Percentiles rank a stretch among this genome's conserved stretches.
phyloP scores from a whole-genome alignment of 208 protist genomes.

The Endotrypanum monterogeii region DNA sequence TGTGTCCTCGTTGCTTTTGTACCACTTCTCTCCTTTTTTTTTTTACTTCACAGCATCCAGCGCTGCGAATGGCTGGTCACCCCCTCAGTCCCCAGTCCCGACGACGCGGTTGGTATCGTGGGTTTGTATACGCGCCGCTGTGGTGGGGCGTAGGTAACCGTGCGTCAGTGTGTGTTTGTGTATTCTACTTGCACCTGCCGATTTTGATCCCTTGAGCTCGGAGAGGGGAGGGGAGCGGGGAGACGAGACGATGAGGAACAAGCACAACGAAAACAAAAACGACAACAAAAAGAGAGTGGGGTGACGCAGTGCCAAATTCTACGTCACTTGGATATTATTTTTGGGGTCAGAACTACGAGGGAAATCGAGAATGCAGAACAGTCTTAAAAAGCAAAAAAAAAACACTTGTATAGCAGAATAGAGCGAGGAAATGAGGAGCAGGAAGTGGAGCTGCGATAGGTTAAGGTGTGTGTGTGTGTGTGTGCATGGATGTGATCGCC shows the following conservation, averaged over 20 bases:
- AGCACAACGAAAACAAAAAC: no score
- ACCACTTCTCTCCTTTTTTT: background rate
- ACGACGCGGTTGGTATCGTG: background rate
- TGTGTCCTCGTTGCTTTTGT: background rate
- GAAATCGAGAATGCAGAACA: background rate
- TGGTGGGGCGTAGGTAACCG: background rate
- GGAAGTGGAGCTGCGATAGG: background rate
- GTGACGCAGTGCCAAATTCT: background rate
- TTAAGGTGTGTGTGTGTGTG: background rate
- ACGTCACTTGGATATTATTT: background rate
- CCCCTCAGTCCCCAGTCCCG: no score
- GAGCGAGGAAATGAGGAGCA: background rate
- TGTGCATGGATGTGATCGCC: background rate
- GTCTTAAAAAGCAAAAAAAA: background rate
- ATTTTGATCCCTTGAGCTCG: background rate
- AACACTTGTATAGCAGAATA: background rate
- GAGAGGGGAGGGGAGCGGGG: background rate
- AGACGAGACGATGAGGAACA: background rate
- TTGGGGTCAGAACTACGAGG: background rate
- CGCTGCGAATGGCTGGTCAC: background rate
- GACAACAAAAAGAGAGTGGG: background rate
- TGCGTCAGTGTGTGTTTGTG: background rate
- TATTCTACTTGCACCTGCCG: background rate
- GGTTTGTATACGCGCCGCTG: background rate
- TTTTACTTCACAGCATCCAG: background rate